A percentile compares a stretch with the other conserved stretches of the same genome.
Evolutionary conservation across 495 filamentous ascomycete species (phyloP).

Genomic region (Aspergillus panamensis): DNA sequence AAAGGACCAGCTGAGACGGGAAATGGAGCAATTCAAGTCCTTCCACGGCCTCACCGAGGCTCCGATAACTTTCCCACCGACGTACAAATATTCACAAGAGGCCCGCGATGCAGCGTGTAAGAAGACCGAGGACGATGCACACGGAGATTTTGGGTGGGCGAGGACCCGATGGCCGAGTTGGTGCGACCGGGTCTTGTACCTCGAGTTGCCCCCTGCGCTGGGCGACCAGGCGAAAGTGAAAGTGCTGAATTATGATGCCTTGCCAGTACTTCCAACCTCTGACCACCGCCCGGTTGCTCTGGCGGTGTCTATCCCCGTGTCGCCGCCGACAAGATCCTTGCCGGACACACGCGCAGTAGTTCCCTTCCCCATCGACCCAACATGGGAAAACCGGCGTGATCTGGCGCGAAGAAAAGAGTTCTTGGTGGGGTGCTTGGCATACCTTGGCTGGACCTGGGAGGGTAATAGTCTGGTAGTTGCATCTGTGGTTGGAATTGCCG

Average conservation of each 20-base stretch:
- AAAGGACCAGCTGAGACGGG: constrained; percentile 72
- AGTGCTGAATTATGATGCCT: constrained; percentile 61
- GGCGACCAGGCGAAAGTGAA: constrained; percentile 34
- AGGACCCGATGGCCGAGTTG: constrained; percentile 83
- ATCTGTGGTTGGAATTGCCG: constrained; percentile 37
- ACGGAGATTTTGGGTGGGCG: constrained; percentile 69
- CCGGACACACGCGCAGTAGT: constrained; percentile 31
- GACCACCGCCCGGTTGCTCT: constrained; percentile 85
- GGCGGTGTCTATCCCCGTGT: constrained; percentile 55
- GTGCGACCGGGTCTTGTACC: constrained; percentile 87
- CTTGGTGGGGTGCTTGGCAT: constrained; percentile 54
- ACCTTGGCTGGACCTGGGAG: constrained; percentile 59
- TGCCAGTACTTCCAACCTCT: constrained; percentile 70
- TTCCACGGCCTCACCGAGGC: constrained; percentile 76
- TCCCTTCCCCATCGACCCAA: constrained; percentile 53
- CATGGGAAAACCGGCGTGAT: constrained; percentile 48
- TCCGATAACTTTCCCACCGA: constrained; percentile 76
- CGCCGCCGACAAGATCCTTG: constrained; percentile 23
- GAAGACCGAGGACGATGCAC: constrained; percentile 27
- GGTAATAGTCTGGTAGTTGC: constrained; percentile 50
- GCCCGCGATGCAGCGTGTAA: constrained; percentile 38
- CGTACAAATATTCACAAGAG: constrained; percentile 72
- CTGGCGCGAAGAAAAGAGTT: constrained; percentile 54
- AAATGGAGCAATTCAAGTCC: constrained; percentile 59
- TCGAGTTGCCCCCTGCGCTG: constrained; percentile 56